Base-by-base conservation (phyloP, 805 yeast species). In the Scheffersomyces ergatensis region DNA sequence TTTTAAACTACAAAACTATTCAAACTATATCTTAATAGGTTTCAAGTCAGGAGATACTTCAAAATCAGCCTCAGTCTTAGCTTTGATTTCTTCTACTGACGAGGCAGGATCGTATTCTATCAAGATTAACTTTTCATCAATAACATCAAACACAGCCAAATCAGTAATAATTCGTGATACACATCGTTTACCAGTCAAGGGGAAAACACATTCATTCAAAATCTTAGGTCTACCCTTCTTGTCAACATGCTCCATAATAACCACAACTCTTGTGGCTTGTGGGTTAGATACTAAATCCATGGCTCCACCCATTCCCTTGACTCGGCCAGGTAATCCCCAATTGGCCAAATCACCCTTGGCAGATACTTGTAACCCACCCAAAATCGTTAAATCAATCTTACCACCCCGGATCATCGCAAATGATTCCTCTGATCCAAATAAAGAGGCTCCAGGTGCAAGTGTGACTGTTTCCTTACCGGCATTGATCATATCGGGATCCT, bases 251-350 rank as follows among this genome's bases (percentile, higher is more conserved):
- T 74, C 78, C 62, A 72, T 74, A 39, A 69, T 58, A 11, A 71
- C 76, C 25, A 74, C 70, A 14, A 74, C 77, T 38, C 60, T 57
- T 4, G 78, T 74, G 26, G 62, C 53, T 20, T 55, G 54, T 13
- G 77, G 77, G 47, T 72, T 71, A 5, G 76, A 66, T 5, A 72
- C 78, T 18, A 74, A 62, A 49, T 73, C 78, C 78, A 75, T 75
- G 18, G 78, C 78, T 14, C 79, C 78, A 19, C 79, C 79, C 73
- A 74, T 75, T 15, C 79, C 79, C 51, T 70, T 72, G 33, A 74
- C 67, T 43, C 65, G 58, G 6, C 78, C 78, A 1, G 80, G 78
- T 3, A 74, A 58, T 19, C 73, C 76, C 78, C 79, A 74, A 52
- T 74, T 74, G 30, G 80, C 79, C 29, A 74, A 62, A 42, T 75